phyloP scores from a whole-genome alignment of 2,329 filamentous ascomycete genomes.

The Leptographium lundbergii region DNA sequence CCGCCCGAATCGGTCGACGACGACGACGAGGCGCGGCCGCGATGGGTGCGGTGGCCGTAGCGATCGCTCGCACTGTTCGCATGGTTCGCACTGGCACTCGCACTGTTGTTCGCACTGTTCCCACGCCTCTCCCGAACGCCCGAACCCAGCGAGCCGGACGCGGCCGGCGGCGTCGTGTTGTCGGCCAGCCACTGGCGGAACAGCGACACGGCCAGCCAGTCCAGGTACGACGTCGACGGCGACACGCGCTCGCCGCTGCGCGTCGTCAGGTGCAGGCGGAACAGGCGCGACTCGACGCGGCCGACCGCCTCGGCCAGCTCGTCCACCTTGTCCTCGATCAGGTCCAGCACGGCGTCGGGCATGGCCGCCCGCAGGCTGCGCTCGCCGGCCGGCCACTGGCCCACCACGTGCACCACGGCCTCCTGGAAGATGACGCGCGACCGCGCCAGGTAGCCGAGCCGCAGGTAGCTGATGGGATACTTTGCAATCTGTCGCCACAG shows the following conservation, averaged over 20 bases:
- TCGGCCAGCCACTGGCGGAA: conserved; percentile 93
- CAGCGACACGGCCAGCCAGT: conserved; percentile 77
- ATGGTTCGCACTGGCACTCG: too few species aligned
- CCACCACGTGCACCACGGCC: conserved; percentile 85
- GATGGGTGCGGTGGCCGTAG: conserved; percentile 12
- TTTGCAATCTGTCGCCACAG: conserved; percentile 96
- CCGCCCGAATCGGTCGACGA: conserved; percentile 8
- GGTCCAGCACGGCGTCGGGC: conserved; percentile 65
- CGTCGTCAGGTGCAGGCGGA: conserved; percentile 68
- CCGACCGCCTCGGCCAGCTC: conserved; percentile 75
- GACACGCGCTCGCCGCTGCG: conserved; percentile 70
- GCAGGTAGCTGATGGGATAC: conserved; percentile 85
- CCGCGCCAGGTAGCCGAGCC: conserved; percentile 73
- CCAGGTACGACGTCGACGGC: conserved; percentile 67
- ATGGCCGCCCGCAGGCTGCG: conserved; percentile 63
- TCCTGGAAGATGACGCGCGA: conserved; percentile 77
- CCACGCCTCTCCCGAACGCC: conserved; percentile 22
- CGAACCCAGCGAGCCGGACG: neutral
- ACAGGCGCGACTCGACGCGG: conserved; percentile 68
- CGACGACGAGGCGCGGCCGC: conserved; percentile 16
- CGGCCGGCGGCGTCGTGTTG: conserved; percentile 64
- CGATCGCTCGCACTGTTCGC: too few species aligned
- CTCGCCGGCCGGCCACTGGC: conserved; percentile 78
- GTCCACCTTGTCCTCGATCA: conserved; percentile 91
- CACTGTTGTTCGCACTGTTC: conserved; percentile 1